Base-by-base conservation (phyloP, 139 green algal genomes). In the Auxenochlorella pyrenoidosa region DNA sequence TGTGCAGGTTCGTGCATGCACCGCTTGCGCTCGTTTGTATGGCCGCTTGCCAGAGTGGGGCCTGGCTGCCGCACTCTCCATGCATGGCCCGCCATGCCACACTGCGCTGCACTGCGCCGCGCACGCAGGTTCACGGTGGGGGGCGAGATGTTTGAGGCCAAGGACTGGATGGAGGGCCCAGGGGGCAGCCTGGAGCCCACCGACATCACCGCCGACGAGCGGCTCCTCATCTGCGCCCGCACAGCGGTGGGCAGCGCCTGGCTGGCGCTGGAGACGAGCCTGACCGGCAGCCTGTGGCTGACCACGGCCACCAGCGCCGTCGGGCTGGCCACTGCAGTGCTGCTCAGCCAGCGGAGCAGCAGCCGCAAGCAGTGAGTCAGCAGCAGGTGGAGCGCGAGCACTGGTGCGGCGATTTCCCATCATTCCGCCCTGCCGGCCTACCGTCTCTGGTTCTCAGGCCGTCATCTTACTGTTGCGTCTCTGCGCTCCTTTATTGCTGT, bases 261-360 rank as follows among this genome's bases (percentile, higher is more conserved):
- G 44, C 82, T 87, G 44, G 34, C 68, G 0, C 47, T 79, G 12
- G 82, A 89, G 34, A 70, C 78, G 15, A 75, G 40, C 22, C 44
- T 89, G 30, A 89, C 82, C 1, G 86, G 86, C 66, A 89, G 51
- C 34, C 82, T 89, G 86, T 89, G 86, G 86, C 22, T 71, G 47
- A n/a, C 86, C 13, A 51, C 75, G 34, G 82, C 22, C 82, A 87
- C 82, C 80, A 66, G 60, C 60, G 30, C 60, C 0, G 63, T 44
- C 8, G 80, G 80, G 38, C 63, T 86, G 60, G 28, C 75, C 40
- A 75, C 79, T 3, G 26, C 58, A 0, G 41, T 85, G 44, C 58
- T 59, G 59, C 79, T 85, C 38, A 80, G 73, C 73, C 40, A 59
- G 41, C 70, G 70, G 38, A 36, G 70, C 70, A 32, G 60, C 24